Conservation (phyloP, 768 basidiomycete genomes). For the Calocybe cyanea region DNA sequence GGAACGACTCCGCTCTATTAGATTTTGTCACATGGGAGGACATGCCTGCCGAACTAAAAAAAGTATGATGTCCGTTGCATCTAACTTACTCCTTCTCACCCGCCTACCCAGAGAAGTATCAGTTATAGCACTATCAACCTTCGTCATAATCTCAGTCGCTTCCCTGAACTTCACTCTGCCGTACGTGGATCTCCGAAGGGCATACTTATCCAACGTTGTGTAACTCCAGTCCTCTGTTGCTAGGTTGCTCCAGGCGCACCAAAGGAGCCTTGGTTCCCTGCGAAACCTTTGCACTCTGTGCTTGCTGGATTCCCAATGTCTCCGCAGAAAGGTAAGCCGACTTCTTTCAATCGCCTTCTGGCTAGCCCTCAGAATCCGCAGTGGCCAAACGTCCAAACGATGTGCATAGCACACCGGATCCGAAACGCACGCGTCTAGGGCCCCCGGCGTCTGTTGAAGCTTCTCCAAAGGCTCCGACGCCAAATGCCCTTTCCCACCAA, state of each 20-base stretch:
- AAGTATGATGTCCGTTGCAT: slow-evolving; percentile 32
- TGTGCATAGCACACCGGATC: slow-evolving; percentile 31
- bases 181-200: slow-evolving; percentile 28
- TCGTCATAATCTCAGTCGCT: slow-evolving; percentile 37
- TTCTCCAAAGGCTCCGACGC: slow-evolving; percentile 19
- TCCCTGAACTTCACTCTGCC: slow-evolving; percentile 46
- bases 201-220: not conserved
- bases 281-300: slow-evolving; percentile 41
- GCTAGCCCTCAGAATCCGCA: slow-evolving; percentile 12
- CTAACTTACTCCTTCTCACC: not conserved
- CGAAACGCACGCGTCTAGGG: slow-evolving; percentile 39
- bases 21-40: slow-evolving; percentile 59
- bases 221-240: slow-evolving; percentile 2
- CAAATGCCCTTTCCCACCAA: slow-evolving; percentile 20
- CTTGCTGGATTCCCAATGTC: slow-evolving; percentile 44
- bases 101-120: slow-evolving; percentile 51
- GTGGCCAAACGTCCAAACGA: slow-evolving; percentile 44
- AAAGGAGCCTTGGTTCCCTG: slow-evolving; percentile 55
- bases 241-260: slow-evolving; percentile 31
- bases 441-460: slow-evolving; percentile 18
- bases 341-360: not conserved
- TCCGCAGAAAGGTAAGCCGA: slow-evolving; percentile 25
- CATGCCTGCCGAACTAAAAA: slow-evolving; percentile 57
- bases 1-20: slow-evolving; percentile 43
- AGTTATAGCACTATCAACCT: slow-evolving; percentile 49